Evolutionary conservation across 257 asterid genomes (phyloP), one percentile per base, ranked within the genome.

Genomic region (Solanum gracilifrons): DNA sequence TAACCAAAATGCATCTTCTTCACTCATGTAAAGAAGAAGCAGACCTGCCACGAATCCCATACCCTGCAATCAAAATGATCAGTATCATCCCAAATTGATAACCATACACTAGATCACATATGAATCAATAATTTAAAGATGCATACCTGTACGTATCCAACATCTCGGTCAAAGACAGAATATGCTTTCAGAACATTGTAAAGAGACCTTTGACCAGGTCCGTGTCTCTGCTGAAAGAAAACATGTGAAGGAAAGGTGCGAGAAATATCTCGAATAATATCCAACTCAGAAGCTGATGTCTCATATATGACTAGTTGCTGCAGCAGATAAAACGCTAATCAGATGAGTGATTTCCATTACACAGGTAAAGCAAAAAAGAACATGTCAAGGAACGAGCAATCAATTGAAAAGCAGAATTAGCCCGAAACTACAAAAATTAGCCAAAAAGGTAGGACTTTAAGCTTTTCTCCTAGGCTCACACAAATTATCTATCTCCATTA

Each of bases 1-100:
- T 90, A 97, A 93, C 99, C 99, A 97, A 93, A 97, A 97, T 82
- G 99, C 99, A 90, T 97, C 99, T 92, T 97, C 99, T 93, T 97
- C 99, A 86, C 99, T 97, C 99, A 97, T 97, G 89, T 97, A 97
- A 88, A 97, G 99, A 83, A 97, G 99, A 90, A 97, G 91, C 18
- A 97, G 92, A 89, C 99, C 99, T 12, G 99, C 98, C 87, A 97
- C 95, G 89, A 97, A 97, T 90, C 99, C 99, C 99, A 97, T 97
- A 80, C 99, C 99, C 99, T 97, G 95, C 90, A 92, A 85, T 80
- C 82, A 92, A 90, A 88, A 88, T n/a, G 43, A 82, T 86, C 86
- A 33, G 85, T 71, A 88, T 41, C 60, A 89, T 51, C 25, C 58
- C 29, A 73, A 73, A 60, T 86, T 8, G 7, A 11, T 29, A 48